Conservation (phyloP, 768 basidiomycete genomes). For the Clavaria fumosa region DNA sequence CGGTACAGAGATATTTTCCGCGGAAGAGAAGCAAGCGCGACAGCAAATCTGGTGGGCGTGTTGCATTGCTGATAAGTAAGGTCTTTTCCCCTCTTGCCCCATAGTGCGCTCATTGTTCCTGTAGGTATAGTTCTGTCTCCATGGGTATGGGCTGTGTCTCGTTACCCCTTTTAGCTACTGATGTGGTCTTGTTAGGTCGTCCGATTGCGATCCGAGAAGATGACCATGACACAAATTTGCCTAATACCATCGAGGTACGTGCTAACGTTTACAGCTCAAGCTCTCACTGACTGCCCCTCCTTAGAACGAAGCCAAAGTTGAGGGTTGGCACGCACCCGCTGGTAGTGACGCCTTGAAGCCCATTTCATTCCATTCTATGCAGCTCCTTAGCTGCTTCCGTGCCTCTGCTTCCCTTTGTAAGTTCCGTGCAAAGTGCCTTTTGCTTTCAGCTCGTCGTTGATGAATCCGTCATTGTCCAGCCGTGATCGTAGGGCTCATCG, state of each 20-base stretch:
- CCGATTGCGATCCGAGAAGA: slow-evolving; percentile 51
- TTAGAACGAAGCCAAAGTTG: no score
- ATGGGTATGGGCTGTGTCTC: slow-evolving; percentile 33
- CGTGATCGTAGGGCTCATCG: slow-evolving; percentile 49
- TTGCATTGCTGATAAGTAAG: slow-evolving; percentile 52
- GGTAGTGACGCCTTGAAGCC: slow-evolving; percentile 43
- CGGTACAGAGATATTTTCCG: slow-evolving; percentile 43
- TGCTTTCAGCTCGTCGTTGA: slow-evolving; percentile 1
- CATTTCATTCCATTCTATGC: slow-evolving; percentile 21
- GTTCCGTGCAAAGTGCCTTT: slow-evolving; percentile 14
- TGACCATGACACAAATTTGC: slow-evolving; percentile 55
- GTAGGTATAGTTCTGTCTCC: slow-evolving; percentile 56
- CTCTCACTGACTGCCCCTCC: no score
- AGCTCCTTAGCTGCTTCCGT: slow-evolving; percentile 38
- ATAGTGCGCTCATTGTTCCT: slow-evolving; percentile 1
- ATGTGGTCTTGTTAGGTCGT: slow-evolving; percentile 30
- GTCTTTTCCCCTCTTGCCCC: background rate
- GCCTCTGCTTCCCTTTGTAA: slow-evolving; percentile 44
- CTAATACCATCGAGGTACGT: slow-evolving; percentile 37
- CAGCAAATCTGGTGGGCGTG: slow-evolving; percentile 75
- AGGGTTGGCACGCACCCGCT: slow-evolving; percentile 29
- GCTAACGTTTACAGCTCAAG: background rate
- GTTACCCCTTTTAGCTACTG: slow-evolving; percentile 2
- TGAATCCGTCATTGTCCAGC: slow-evolving; percentile 23
- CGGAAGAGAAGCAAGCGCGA: slow-evolving; percentile 52